Base-by-base conservation (phyloP, 257 asterid species). In the Linaria vulgaris region DNA sequence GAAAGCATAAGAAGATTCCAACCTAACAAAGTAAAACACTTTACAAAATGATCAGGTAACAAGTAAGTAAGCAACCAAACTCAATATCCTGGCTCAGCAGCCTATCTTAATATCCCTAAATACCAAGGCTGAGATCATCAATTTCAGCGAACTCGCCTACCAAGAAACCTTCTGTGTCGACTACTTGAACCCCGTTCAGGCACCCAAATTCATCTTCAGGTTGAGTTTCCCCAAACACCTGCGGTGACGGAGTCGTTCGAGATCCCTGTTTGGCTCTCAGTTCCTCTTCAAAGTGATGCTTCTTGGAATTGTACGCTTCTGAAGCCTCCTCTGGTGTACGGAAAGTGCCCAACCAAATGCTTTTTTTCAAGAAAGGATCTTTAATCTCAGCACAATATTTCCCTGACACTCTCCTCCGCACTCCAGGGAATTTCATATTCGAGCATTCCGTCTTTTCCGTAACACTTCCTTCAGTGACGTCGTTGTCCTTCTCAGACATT, bases 301-400 rank as follows among this genome's bases (percentile, higher is more conserved):
- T 70, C 63, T 56, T 70, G n/a, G 48, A 19, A 9, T 49, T 17
- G 38, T 65, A 65, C 12, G 61, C 72, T 54, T 17, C 31, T 1
- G 63, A 58, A 12, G 76, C 71, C 39, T 64, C 68, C 64, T 71
- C 71, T 8, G 71, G 56, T 2, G 76, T 50, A 5, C 19, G n/a
- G 4, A 62, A 70, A 19, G 69, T 46, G 12, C 75, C 75, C 51
- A 70, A 22, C 69, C 64, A 46, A 50, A 72, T 12, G 0, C 44
- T 21, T n/a, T 44, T 57, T 21, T 59, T 60, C 12, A 15, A 19
- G 34, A 44, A 1, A 7, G 59, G 68, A 31, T 72, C 67, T 22
- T 59, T 57, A 12, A 72, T 65, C 43, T 3, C 41, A 34, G 41
- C 41, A 34, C 41, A 34, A 34, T 34, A 34, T 34, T 34, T 34